Evolutionary conservation across 495 filamentous ascomycete genomes (phyloP), one percentile per base, ranked within the genome.

Genomic region (Glarea lozoyensis): DNA sequence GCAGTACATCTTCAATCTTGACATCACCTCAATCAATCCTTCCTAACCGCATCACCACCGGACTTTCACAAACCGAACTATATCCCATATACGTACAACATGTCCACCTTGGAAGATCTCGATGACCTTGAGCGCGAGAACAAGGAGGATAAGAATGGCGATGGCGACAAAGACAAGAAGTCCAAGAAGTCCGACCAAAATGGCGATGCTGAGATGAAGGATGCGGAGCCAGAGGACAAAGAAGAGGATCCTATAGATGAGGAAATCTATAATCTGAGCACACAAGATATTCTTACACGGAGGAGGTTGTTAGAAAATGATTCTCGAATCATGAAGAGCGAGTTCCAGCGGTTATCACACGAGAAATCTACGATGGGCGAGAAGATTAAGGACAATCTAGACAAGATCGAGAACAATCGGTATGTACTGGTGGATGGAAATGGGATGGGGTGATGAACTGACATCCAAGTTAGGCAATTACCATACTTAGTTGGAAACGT

Each of bases 381-480:
- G 60, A 96, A 94, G 73, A 95, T 97, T 60, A 97, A 96, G 74
- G 92, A 98, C 59, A 98, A 98, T 56, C 65, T 84, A 55, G 92
- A 98, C 50, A 98, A 97, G 78, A 97, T 98, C 47, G 89, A 94
- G 46, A 98, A 98, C 62, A 98, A 98, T 64, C 80, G 88, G 92
- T 95, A 72, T 50, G 73, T 47, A 38, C 44, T 12, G 29, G 34
- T 33, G 15, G 24, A 27, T 43, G 23, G 22, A 20, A 34, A 34
- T 40, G 37, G 15, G 4, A 40, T 6, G 16, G 42, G 21, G 37
- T 44, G 49, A 54, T 52, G 19, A 49, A 48, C 43, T 42, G 20
- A 42, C 36, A 24, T 43, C 33, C 29, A 29, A 24, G 29, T 37
- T 37, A 97, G 92, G 60, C 92, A 98, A 76, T 73, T 98, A 54